phyloP scores from a whole-genome alignment of 2,329 filamentous ascomycete species.

The Colletotrichum orbiculare region DNA sequence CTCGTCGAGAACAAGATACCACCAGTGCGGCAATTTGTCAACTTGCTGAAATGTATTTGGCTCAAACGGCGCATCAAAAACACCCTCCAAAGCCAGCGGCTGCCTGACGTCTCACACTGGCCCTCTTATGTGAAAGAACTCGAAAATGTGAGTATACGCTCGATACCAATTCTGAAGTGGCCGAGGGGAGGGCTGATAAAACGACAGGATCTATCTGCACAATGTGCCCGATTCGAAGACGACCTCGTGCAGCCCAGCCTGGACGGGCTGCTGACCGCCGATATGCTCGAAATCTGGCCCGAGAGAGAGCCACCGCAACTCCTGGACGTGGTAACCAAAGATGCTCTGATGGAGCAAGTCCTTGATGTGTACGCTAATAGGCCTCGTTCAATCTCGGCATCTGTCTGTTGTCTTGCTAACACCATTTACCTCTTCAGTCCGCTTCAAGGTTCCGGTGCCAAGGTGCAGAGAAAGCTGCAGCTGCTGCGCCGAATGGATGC shows the following conservation, averaged over 20 bases:
- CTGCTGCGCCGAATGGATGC: slow-evolving; percentile 41
- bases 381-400: too few species aligned
- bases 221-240: slow-evolving; percentile 41
- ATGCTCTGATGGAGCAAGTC: slow-evolving; percentile 48
- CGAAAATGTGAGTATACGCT: slow-evolving; percentile 43
- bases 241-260: slow-evolving; percentile 43
- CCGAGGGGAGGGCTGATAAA: not conserved
- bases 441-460: slow-evolving; percentile 22
- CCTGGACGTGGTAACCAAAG: slow-evolving; percentile 45
- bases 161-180: too few species aligned
- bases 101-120: slow-evolving; percentile 45
- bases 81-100: slow-evolving; percentile 31
- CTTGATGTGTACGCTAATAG: slow-evolving; percentile 36
- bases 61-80: slow-evolving; percentile 39
- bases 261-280: slow-evolving; percentile 32
- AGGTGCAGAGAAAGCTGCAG: slow-evolving; percentile 34
- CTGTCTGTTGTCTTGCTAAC: slow-evolving; percentile 3
- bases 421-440: not conserved
- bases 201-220: slow-evolving; percentile 42
- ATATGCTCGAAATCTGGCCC: slow-evolving; percentile 46
- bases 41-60: slow-evolving; percentile 48
- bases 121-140: slow-evolving; percentile 48
- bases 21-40: slow-evolving; percentile 43
- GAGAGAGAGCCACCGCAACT: slow-evolving; percentile 42
- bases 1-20: slow-evolving; percentile 41